phyloP scores from a whole-genome alignment of 139 green algal genomes.

The Chlamydomonas incerta region DNA sequence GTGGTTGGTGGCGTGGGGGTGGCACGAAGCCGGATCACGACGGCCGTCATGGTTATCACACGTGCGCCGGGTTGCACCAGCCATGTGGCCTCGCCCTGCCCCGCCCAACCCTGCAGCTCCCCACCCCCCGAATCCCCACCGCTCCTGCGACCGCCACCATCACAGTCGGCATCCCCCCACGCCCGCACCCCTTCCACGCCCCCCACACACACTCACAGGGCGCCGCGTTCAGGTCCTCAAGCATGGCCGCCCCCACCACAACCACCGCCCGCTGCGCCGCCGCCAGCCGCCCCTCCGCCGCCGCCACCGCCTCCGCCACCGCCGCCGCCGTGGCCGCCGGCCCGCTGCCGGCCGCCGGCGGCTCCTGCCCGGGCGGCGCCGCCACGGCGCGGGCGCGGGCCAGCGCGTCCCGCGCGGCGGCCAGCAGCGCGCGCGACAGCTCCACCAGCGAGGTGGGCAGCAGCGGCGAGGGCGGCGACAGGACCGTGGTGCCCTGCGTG shows the following conservation, averaged over 20 bases:
- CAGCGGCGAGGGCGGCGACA: constrained; percentile 34
- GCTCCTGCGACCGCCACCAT: too few relatives aligned
- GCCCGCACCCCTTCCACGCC: not conserved
- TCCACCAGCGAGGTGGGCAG: constrained; percentile 57
- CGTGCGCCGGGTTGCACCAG: too few relatives aligned
- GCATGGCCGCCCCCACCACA: constrained; percentile 15
- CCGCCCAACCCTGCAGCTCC: too few relatives aligned
- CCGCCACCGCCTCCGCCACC: constrained; percentile 1
- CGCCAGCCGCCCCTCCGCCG: constrained; percentile 25
- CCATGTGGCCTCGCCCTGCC: too few relatives aligned
- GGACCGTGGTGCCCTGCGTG: constrained; percentile 1
- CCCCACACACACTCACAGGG: constrained; percentile 1
- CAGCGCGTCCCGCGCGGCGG: constrained; percentile 47
- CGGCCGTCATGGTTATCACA: too few relatives aligned
- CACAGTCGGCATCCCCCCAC: not conserved
- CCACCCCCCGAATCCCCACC: too few relatives aligned
- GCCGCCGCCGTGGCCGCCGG: not conserved
- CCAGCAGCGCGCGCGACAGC: constrained; percentile 52
- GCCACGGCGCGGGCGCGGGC: constrained; percentile 40
- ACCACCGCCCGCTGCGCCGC: constrained; percentile 11
- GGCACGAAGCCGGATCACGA: too few relatives aligned
- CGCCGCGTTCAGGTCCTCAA: constrained; percentile 19
- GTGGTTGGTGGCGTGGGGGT: not conserved
- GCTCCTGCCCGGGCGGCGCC: not conserved
- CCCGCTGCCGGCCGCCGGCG: not conserved